Conservation (phyloP, 768 basidiomycete species). For the Psilocybe cubensis region DNA sequence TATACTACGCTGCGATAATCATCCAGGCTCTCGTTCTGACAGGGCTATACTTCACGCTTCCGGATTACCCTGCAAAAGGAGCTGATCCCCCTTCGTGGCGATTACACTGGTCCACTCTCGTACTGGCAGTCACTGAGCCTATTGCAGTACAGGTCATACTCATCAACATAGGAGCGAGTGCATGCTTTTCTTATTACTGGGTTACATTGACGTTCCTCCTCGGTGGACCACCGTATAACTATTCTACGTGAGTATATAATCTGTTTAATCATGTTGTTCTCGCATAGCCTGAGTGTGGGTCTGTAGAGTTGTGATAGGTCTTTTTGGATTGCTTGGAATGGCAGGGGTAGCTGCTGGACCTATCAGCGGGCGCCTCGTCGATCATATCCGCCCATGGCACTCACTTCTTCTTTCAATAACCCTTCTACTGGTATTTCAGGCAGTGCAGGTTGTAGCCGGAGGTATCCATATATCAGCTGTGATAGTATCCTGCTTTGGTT, state of each 20-base stretch:
- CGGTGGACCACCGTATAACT: constrained; percentile 72
- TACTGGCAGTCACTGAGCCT: constrained; percentile 76
- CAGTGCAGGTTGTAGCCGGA: constrained; percentile 61
- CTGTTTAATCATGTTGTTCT: not conserved
- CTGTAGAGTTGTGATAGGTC: constrained; percentile 49
- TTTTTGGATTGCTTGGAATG: constrained; percentile 65
- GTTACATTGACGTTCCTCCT: constrained; percentile 82
- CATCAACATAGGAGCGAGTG: constrained; percentile 62
- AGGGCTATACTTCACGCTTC: constrained; percentile 63
- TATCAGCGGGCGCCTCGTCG: constrained; percentile 60
- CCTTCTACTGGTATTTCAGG: constrained; percentile 48
- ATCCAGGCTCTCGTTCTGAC: constrained; percentile 62
- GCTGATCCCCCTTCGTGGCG: constrained; percentile 60
- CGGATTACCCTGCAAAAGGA: constrained; percentile 82
- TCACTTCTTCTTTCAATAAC: constrained; percentile 55
- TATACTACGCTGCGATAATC: constrained; percentile 77
- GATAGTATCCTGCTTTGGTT: constrained; percentile 58
- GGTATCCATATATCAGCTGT: constrained; percentile 63
- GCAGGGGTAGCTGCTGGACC: constrained; percentile 63
- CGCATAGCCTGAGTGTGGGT: not conserved
- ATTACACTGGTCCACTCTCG: constrained; percentile 74
- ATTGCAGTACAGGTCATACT: constrained; percentile 68
- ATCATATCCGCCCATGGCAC: constrained; percentile 66
- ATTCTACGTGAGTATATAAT: constrained; percentile 57
- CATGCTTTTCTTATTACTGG: constrained; percentile 61